phyloP scores from a whole-genome alignment of 2,329 filamentous ascomycete genomes.

The Sporothrix schenckii region DNA sequence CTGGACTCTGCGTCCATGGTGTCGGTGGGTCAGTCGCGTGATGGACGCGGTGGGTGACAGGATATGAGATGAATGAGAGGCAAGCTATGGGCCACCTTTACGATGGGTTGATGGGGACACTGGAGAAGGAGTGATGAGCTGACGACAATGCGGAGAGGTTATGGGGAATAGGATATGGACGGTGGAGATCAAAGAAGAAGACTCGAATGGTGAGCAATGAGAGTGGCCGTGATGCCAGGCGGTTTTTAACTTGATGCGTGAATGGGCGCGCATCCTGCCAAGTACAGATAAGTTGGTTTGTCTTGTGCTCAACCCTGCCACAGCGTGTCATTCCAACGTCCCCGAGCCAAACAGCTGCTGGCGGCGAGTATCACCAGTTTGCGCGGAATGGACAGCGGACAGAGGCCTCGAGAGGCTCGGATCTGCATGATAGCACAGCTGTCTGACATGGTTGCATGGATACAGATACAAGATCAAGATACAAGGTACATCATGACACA shows the following conservation, averaged over 20 bases:
- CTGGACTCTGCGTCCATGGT: constrained; percentile 19
- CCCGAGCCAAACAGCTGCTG: not conserved
- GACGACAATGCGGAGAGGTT: not conserved
- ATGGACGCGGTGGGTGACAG: not conserved
- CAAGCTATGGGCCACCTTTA: not conserved
- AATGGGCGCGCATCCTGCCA: not conserved
- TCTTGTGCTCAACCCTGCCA: not conserved
- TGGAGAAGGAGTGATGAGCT: not conserved
- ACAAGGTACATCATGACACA: not conserved
- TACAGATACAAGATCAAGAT: not conserved
- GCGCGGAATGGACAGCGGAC: not conserved
- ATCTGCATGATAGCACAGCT: constrained; percentile 13
- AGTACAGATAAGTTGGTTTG: not conserved
- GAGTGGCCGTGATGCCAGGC: constrained; percentile 12
- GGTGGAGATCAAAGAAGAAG: not conserved
- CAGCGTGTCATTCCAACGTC: not conserved
- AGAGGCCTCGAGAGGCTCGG: not conserved
- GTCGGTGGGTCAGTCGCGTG: not conserved
- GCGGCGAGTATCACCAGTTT: not conserved
- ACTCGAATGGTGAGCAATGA: not conserved
- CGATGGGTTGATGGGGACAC: not conserved
- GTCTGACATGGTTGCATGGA: not conserved
- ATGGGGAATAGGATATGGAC: not conserved
- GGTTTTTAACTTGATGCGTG: constrained; percentile 16
- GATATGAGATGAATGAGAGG: not conserved